Evolutionary conservation across 2,329 filamentous ascomycete genomes (phyloP), one percentile per base, ranked within the genome.

Genomic region (Calonectria hawksworthii): DNA sequence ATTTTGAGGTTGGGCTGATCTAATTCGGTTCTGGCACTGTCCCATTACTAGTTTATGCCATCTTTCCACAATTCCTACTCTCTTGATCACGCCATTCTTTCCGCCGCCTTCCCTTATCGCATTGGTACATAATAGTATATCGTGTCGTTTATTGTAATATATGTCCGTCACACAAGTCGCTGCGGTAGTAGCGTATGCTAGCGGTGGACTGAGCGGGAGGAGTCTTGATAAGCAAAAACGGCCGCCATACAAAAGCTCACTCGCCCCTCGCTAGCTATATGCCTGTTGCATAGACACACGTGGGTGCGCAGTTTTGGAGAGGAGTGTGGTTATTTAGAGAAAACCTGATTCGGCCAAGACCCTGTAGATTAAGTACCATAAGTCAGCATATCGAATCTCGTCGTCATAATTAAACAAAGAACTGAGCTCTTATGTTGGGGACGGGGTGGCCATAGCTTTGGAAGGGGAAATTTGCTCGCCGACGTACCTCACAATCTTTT

Each of bases 401-500:
- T 23, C 18, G 28, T 68, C 28, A 77, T 72, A 68, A 63, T 61
- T 50, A 32, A 51, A 66, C 72, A 65, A 47, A 72, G 18, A 13
- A 11, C n/a, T 41, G 28, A 61, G 41, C 32, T 65, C 44, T 80
- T 73, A 83, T 72, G 76, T 77, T 72, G 73, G 77, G 52, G 78
- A 77, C 41, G 73, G 59, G 23, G 76, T 67, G 59, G 64, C 74
- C 52, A 75, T 63, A 77, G 18, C 3, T 44, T 44, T 44, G 18
- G 41, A 75, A 68, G 79, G 76, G 36, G 80, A 80, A 72, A 80
- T 75, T 76, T 76, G 79, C 73, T 81, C 78, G 78, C 81, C 68
- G 77, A 90, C 92, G 82, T 93, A 98, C 96, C 97, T 98, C 84
- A 98, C 96, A 89, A 99, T 99, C 90, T 99, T 99, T 88, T 99